phyloP scores from a whole-genome alignment of 140 eudicot genomes.

The Bidens hawaiensis region DNA sequence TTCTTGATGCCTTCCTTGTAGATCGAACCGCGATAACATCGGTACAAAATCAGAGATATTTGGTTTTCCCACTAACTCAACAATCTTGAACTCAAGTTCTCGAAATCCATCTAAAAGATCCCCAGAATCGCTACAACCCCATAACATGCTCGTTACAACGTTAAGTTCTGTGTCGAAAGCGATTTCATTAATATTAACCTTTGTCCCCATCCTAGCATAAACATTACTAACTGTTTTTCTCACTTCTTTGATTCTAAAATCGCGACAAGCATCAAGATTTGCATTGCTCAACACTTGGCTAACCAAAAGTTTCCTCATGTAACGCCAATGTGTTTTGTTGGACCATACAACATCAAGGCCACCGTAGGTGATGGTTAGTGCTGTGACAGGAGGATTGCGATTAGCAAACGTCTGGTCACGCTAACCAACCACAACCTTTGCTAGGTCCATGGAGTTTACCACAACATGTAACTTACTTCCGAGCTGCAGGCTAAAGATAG shows the following conservation, averaged over 20 bases:
- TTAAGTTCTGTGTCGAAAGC: slow-evolving; percentile 31
- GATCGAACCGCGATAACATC: slow-evolving; percentile 36
- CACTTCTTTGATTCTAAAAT: slow-evolving; percentile 14
- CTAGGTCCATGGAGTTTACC: slow-evolving; percentile 40
- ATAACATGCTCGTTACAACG: slow-evolving; percentile 33
- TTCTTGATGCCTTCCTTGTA: slow-evolving; percentile 30
- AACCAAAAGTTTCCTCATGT: slow-evolving; percentile 26
- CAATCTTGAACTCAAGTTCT: slow-evolving; percentile 31
- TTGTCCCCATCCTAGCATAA: too few relatives aligned
- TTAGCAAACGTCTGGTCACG: slow-evolving; percentile 12
- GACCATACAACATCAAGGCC: slow-evolving; percentile 2
- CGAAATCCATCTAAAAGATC: slow-evolving; percentile 30
- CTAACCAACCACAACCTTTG: slow-evolving; percentile 22
- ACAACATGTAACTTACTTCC: slow-evolving; percentile 44
- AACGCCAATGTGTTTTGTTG: slow-evolving; percentile 22
- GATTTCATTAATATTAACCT: slow-evolving; percentile 38
- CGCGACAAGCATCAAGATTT: not conserved
- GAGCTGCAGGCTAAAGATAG: slow-evolving; percentile 42
- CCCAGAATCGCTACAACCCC: too few relatives aligned
- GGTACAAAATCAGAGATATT: slow-evolving; percentile 54
- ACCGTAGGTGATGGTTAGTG: not conserved
- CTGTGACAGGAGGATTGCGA: not conserved
- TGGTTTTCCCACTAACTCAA: slow-evolving; percentile 31
- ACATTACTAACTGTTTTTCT: too few relatives aligned
- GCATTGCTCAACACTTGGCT: slow-evolving; percentile 19